Evolutionary conservation across 352 stramenopile species (phyloP), one percentile per base, ranked within the genome.

Genomic region (Elongisporangium anandrum): DNA sequence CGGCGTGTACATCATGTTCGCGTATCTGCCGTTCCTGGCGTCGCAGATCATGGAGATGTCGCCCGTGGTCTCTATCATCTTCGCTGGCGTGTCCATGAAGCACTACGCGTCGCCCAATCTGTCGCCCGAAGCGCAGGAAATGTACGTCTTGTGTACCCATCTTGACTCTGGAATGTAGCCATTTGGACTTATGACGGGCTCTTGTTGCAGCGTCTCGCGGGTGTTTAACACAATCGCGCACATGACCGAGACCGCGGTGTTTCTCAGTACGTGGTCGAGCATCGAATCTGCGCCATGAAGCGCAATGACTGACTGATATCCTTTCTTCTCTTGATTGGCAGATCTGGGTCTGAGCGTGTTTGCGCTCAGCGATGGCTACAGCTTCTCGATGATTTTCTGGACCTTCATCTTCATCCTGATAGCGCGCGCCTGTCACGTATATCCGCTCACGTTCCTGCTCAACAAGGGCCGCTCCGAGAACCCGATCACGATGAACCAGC

Each of bases 1-100:
- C 29, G 77, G 81, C 26, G 81, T 92, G 20, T 95, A 92, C 70
- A 73, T 92, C 60, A 92, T 95, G 86, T 95, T 95, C 56, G 75
- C 85, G 50, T 92, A 93, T 69, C 54, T 96, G 19, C 77, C 85
- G 15, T 95, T 94, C 69, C 68, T 93, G 23, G 66, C 78, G 12
- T 81, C 81, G 13, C 74, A 92, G 62, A 75, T 90, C 29, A 59
- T 94, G 24, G 72, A 90, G 34, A 85, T 97, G 73, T 94, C 83
- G 29, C 92, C 92, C 23, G 97, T 98, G 64, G 92, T 98, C 13
- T 90, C 90, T 0, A 96, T 98, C 67, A 89, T 98, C 52, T 98
- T 98, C 55, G 89, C 89, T 17, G 95, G 85, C 47, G 94, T 98
- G 26, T 75, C 88, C 6, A 94, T 95, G 71, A 95, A 96, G 70